These are phyloP conservation scores for Corylus avellana DNA, from an alignment of 306 rosid species.

Conservation along the genomic window DNA sequence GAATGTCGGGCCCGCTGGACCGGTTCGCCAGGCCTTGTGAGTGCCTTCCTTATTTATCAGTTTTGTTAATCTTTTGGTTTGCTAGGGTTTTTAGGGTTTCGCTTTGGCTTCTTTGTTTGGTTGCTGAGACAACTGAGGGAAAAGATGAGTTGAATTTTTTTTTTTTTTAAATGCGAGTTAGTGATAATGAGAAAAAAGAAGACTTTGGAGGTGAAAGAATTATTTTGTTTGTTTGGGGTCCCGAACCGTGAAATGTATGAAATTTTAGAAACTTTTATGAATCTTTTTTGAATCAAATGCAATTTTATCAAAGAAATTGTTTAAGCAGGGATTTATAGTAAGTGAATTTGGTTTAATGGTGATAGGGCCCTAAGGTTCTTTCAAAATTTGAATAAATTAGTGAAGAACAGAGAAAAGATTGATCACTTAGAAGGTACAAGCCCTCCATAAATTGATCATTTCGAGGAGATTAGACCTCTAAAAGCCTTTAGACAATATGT, in stretches of 20 bases:
- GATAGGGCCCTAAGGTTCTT: no score
- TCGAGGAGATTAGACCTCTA: no score
- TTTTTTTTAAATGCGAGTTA: not conserved
- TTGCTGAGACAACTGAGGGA: not conserved
- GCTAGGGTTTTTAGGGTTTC: constrained; percentile 32
- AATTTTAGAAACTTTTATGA: not conserved
- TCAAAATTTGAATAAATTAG: no score
- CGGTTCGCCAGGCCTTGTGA: constrained; percentile 83
- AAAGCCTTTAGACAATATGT: no score
- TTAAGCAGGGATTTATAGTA: not conserved
- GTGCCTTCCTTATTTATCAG: constrained; percentile 5
- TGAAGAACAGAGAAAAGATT: no score
- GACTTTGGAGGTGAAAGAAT: not conserved
- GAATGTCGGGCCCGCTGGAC: constrained; percentile 75
- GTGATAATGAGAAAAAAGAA: not conserved
- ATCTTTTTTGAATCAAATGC: not conserved
- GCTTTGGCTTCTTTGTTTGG: constrained; percentile 6
- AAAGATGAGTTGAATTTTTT: not conserved
- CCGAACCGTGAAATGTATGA: not conserved
- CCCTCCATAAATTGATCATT: no score
- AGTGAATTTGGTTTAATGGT: not conserved
- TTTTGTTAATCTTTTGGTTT: not conserved
- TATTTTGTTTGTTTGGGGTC: not conserved
- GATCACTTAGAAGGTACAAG: no score
- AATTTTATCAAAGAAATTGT: not conserved